Evolutionary conservation across 441 rosid genomes (phyloP).

Genomic region (Biscutella laevigata): DNA sequence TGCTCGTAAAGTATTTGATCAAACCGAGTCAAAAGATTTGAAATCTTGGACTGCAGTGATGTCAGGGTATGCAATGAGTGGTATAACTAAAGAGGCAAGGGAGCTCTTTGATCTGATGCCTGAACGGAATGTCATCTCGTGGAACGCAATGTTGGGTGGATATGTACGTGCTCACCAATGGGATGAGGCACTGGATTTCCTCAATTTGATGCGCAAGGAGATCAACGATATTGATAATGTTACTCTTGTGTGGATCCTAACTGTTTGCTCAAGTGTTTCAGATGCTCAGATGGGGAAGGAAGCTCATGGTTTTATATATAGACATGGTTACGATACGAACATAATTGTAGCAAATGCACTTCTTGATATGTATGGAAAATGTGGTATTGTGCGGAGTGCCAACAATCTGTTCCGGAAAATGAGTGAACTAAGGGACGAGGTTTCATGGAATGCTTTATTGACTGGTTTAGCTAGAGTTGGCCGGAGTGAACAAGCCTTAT

Average conservation of each 20-base stretch:
- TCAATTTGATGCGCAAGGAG: conserved; percentile 38
- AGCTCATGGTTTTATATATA: conserved; percentile 62
- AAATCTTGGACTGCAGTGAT: conserved; percentile 65
- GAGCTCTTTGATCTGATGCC: conserved; percentile 74
- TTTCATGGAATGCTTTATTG: conserved; percentile 76
- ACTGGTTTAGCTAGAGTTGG: conserved; percentile 49
- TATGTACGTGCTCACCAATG: conserved; percentile 45
- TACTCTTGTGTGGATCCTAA: conserved; percentile 50
- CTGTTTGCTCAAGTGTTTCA: conserved; percentile 52
- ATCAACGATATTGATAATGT: conserved; percentile 45
- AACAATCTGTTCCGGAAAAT: conserved; percentile 54
- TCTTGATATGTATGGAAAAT: conserved; percentile 74
- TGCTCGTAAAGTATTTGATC: conserved; percentile 59
- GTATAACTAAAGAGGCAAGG: conserved; percentile 54
- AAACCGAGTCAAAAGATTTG: conserved; percentile 41
- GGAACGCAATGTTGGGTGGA: conserved; percentile 79
- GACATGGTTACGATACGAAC: conserved; percentile 39
- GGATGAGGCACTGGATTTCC: conserved; percentile 58
- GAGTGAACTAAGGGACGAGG: conserved; percentile 44
- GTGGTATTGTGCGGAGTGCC: conserved; percentile 50
- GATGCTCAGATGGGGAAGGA: conserved; percentile 66
- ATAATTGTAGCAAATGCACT: conserved; percentile 53
- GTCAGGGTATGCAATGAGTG: conserved; percentile 59
- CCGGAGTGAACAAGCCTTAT: conserved; percentile 52
- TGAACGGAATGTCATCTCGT: conserved; percentile 56